phyloP scores from a whole-genome alignment of 192 early-diverging fungal species.

The Thoreauomyces humboldtii region DNA sequence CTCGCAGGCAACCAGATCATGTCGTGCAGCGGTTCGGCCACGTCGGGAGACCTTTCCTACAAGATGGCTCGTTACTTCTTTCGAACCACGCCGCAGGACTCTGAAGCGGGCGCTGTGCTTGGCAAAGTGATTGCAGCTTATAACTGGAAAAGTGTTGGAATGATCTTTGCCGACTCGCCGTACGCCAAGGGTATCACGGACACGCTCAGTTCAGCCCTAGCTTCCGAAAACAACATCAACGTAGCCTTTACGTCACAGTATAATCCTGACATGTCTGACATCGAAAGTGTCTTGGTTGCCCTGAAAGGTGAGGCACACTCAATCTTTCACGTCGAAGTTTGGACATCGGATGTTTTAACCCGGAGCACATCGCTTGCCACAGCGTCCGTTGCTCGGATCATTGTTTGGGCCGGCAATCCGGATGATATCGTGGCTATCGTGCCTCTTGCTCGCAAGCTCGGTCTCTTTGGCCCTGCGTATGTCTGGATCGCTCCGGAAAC shows the following conservation, averaged over 20 bases:
- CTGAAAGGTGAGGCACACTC: neutral
- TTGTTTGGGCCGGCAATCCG: neutral
- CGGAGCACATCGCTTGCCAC: too few species aligned
- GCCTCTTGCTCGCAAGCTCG: slow-evolving; percentile 2
- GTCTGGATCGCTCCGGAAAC: slow-evolving; percentile 2
- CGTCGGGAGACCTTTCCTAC: neutral
- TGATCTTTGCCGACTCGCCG: neutral
- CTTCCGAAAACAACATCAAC: neutral
- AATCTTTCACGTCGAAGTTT: too few species aligned
- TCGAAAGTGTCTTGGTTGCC: neutral
- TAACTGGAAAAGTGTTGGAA: slow-evolving; percentile 1
- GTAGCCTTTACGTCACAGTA: neutral
- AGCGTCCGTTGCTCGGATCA: slow-evolving; percentile 13
- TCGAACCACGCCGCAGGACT: slow-evolving; percentile 2
- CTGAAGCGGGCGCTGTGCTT: slow-evolving; percentile 9
- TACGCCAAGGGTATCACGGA: slow-evolving; percentile 14
- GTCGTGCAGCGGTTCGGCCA: slow-evolving; percentile 4
- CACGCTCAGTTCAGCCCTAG: neutral
- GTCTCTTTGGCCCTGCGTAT: slow-evolving; percentile 1
- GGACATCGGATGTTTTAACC: too few species aligned
- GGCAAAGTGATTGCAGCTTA: neutral
- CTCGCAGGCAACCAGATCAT: neutral
- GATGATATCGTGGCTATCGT: neutral
- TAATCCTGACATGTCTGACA: neutral
- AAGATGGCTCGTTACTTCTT: slow-evolving; percentile 3